A percentile compares a stretch with the other conserved stretches of the same genome.
Conservation (phyloP, 108 stramenopile species). For the Bacterosira constricta region DNA sequence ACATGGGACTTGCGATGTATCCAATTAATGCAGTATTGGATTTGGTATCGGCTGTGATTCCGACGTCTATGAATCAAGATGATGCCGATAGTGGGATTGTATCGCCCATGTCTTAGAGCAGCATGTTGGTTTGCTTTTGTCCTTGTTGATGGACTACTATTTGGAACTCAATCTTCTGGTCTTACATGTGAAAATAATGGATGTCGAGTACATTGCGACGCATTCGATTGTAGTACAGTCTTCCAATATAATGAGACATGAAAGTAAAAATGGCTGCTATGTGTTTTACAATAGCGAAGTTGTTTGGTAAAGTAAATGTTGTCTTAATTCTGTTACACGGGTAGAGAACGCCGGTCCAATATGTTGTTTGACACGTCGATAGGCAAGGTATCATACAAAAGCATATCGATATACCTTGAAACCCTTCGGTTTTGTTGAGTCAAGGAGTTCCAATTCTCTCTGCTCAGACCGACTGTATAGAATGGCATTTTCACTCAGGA, state of each 20-base stretch:
- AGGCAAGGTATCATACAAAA: constrained; percentile 68
- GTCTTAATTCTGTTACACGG: too few relatives aligned
- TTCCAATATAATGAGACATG: too few relatives aligned
- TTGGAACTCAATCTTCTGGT: background rate
- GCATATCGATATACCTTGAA: constrained; percentile 63
- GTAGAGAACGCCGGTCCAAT: constrained; percentile 66
- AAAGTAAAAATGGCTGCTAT: too few relatives aligned
- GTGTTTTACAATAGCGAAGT: too few relatives aligned
- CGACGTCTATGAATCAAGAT: background rate
- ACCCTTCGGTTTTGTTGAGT: constrained; percentile 44
- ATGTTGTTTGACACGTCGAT: constrained; percentile 65
- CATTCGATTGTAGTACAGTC: too few relatives aligned
- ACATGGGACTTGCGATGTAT: constrained; percentile 10
- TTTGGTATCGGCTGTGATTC: constrained; percentile 13
- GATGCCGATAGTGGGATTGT: background rate
- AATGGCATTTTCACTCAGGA: constrained; percentile 57
- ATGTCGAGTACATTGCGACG: too few relatives aligned
- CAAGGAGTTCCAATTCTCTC: constrained; percentile 51
- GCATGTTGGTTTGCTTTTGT: too few relatives aligned
- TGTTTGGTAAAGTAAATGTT: too few relatives aligned
- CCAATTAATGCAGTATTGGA: constrained; percentile 9
- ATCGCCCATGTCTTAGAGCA: constrained; percentile 6
- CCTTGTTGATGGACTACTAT: background rate
- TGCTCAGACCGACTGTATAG: constrained; percentile 60
- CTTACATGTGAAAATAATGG: too few relatives aligned